phyloP scores from a whole-genome alignment of 2,329 filamentous ascomycete genomes.

The Podosphaera xanthii region DNA sequence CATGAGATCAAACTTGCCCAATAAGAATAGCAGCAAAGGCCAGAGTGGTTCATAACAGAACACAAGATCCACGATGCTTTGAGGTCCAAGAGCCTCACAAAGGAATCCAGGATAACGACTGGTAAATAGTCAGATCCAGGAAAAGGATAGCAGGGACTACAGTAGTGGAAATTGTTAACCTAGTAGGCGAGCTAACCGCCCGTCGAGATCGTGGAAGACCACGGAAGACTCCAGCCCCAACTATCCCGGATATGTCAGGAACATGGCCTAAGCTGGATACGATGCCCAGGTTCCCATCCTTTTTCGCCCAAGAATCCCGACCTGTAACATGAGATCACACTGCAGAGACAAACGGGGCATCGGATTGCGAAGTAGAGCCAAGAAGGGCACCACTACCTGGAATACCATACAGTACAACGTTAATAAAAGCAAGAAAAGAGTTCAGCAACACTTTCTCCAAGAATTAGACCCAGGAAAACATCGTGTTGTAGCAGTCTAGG shows the following conservation, averaged over 20 bases:
- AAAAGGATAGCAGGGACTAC: background rate
- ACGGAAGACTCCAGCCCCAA: background rate
- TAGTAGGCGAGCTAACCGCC: background rate
- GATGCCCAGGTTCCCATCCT: background rate
- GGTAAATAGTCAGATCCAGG: background rate
- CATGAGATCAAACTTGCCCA: no score
- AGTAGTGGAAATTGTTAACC: background rate
- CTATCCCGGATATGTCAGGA: background rate
- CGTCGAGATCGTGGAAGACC: background rate
- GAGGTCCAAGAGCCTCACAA: background rate
- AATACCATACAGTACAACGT: no score
- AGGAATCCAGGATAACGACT: background rate
- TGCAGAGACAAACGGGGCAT: background rate
- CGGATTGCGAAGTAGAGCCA: background rate
- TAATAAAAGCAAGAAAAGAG: no score
- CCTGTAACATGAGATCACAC: background rate
- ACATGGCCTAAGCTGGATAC: background rate
- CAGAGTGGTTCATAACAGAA: no score
- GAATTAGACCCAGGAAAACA: no score
- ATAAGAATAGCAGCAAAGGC: no score
- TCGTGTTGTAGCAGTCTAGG: background rate
- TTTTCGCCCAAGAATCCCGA: background rate
- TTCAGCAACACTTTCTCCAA: no score
- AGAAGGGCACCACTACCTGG: background rate
- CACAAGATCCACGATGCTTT: no score